Conservation (phyloP, 306 rosid genomes). For the Sphenostylis stenocarpa region DNA sequence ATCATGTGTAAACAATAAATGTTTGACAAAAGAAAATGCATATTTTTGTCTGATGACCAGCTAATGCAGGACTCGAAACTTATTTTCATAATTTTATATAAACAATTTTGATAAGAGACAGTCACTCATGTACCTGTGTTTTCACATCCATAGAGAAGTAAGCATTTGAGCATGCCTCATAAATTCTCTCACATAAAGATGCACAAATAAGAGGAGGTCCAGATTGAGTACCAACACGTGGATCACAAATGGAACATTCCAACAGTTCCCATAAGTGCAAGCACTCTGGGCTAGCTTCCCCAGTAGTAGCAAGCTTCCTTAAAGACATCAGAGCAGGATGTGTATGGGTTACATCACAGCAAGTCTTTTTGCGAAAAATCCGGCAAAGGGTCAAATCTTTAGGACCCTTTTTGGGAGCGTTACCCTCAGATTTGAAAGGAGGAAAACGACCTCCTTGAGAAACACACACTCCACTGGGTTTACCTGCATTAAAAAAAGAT, state of each 20-base stretch:
- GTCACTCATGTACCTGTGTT: slow-evolving; percentile 62
- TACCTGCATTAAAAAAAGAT: slow-evolving; percentile 47
- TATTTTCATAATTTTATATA: neutral
- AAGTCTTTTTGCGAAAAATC: slow-evolving; percentile 76
- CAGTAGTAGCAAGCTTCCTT: slow-evolving; percentile 78
- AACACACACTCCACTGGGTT: slow-evolving; percentile 62
- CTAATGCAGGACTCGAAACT: neutral
- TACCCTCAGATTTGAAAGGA: slow-evolving; percentile 72
- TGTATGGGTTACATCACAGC: slow-evolving; percentile 83
- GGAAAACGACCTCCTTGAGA: slow-evolving; percentile 92
- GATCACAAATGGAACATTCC: slow-evolving; percentile 94
- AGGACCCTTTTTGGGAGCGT: slow-evolving; percentile 72
- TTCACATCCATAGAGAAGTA: slow-evolving; percentile 86
- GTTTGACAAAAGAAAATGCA: neutral
- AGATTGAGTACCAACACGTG: slow-evolving; percentile 64
- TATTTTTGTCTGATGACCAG: neutral
- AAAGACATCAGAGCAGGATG: slow-evolving; percentile 74
- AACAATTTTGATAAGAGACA: neutral
- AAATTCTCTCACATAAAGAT: slow-evolving; percentile 78
- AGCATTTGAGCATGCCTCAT: slow-evolving; percentile 75
- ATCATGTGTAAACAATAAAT: neutral
- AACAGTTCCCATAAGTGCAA: slow-evolving; percentile 88
- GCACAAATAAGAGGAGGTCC: slow-evolving; percentile 87
- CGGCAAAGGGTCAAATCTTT: slow-evolving; percentile 88
- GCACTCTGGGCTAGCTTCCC: slow-evolving; percentile 85